These are phyloP conservation scores for Lipomyces spencermartinsiae DNA, from an alignment of 805 yeast species.

Conservation along the genomic window DNA sequence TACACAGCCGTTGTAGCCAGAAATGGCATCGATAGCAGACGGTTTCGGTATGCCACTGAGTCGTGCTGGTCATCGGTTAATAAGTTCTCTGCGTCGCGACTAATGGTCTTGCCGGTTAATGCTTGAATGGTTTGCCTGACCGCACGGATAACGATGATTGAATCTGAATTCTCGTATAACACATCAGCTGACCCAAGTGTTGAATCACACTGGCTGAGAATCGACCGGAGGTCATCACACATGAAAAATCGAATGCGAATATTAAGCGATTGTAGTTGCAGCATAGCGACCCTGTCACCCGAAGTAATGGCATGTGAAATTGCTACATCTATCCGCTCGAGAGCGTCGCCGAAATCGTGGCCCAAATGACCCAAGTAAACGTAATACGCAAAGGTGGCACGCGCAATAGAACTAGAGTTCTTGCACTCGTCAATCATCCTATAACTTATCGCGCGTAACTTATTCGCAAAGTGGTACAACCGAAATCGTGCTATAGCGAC, in stretches of 20 bases:
- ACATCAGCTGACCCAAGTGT: constrained; percentile 9
- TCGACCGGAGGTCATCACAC: constrained; percentile 12
- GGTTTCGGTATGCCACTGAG: constrained; percentile 20
- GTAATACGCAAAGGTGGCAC: constrained; percentile 17
- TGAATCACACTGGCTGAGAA: constrained; percentile 7
- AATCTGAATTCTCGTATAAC: constrained; percentile 21
- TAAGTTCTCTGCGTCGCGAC: constrained; percentile 10
- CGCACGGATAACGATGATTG: constrained; percentile 17
- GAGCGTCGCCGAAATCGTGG: neutral
- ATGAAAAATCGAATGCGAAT: constrained; percentile 17
- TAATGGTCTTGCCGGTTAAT: constrained; percentile 10
- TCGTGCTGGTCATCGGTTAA: constrained; percentile 33
- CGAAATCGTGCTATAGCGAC: constrained; percentile 27
- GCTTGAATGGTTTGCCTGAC: constrained; percentile 24
- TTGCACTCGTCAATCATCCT: constrained; percentile 8
- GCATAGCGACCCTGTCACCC: constrained; percentile 31
- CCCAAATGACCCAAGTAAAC: constrained; percentile 23
- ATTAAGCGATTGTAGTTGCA: constrained; percentile 27
- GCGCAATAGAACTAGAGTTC: constrained; percentile 21
- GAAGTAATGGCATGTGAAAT: constrained; percentile 22
- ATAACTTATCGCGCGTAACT: constrained; percentile 12
- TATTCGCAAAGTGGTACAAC: constrained; percentile 24
- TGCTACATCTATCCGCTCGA: neutral
- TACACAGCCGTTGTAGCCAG: constrained; percentile 20
- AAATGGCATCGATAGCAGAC: constrained; percentile 10